Base-by-base conservation (phyloP, 75 land plant species). In the Cupressus sempervirens region DNA sequence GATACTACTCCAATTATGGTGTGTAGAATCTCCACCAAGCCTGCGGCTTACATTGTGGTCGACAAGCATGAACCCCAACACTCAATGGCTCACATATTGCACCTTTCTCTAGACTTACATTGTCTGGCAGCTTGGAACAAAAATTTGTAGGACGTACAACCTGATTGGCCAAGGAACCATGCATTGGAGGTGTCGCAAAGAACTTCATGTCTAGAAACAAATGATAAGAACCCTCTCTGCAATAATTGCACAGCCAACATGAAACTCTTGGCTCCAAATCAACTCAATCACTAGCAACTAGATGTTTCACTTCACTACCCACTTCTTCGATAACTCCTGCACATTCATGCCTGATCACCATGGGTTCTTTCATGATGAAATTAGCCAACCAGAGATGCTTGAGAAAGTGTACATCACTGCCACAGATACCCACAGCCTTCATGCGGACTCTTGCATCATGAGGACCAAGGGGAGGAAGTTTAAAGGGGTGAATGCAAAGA, bases 61-160 rank as follows among this genome's bases (percentile, higher is more conserved):
- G 88, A 79, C 98, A 96, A 46, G 93, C 97, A 90, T 96, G 93
- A 23, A 96, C 87, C 7, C 94, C 98, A 84, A 96, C 99, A 82
- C 98, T 94, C 35, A 98, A 90, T 46, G 99, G 99, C 87, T 98
- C 99, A 88, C 99, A 98, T 98, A 98, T 94, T 29, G 99, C 97
- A 58, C 99, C 99, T 85, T 97, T 98, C 86, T 95, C 99, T 80
- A 97, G 86, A 84, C 95, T 93, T 76, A 98, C 91, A 84, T 92
- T 91, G 32, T 94, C 96, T 16, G 99, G 99, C 54, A 98, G 90
- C 89, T 98, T 98, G 87, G 93, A 94, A 83, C 99, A 98, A 35
- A 98, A 82, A 88, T 94, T 92, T 41, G 93, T 96, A 48, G 99
- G 99, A 89, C 96, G 99, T 35, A 98, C 93, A 13, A 95, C 88